Evolutionary conservation across 2,329 filamentous ascomycete species (phyloP).

Genomic region (Pseudogymnoascus pannorum): DNA sequence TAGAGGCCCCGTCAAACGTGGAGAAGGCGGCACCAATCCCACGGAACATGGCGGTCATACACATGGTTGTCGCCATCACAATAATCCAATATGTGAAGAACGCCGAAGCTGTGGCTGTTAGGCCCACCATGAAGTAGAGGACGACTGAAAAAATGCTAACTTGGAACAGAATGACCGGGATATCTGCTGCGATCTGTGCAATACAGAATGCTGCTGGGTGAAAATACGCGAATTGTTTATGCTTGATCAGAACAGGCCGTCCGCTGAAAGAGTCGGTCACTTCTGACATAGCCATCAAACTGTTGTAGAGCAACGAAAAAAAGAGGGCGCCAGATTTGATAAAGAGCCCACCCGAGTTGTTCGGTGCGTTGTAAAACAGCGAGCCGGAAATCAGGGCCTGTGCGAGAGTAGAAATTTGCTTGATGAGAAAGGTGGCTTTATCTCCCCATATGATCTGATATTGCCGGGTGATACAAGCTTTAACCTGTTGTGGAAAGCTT

Average conservation of each 20-base stretch:
- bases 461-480: conserved; percentile 48
- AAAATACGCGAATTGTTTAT: conserved; percentile 49
- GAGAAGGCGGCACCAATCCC: conserved; percentile 46
- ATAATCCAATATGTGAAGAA: conserved; percentile 59
- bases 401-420: conserved; percentile 48
- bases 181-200: conserved; percentile 48
- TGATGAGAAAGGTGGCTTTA: conserved; percentile 55
- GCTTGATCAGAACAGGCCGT: conserved; percentile 52
- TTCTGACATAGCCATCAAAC: conserved; percentile 57
- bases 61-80: conserved; percentile 43
- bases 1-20: conserved; percentile 53
- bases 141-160: conserved; percentile 50
- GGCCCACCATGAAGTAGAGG: conserved; percentile 59
- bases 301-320: conserved; percentile 56
- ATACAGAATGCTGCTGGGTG: conserved; percentile 52
- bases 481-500: conserved; percentile 50
- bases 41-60: conserved; percentile 52
- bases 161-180: conserved; percentile 52
- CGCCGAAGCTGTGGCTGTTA: conserved; percentile 39
- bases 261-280: conserved; percentile 56
- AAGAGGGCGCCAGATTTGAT: conserved; percentile 58
- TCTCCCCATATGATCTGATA: conserved; percentile 61
- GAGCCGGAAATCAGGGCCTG: conserved; percentile 59
- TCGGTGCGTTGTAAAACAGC: conserved; percentile 57
- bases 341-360: conserved; percentile 53